Evolutionary conservation across 2,329 filamentous ascomycete species (phyloP).

Genomic region (Cylindrodendrum hubeiense): DNA sequence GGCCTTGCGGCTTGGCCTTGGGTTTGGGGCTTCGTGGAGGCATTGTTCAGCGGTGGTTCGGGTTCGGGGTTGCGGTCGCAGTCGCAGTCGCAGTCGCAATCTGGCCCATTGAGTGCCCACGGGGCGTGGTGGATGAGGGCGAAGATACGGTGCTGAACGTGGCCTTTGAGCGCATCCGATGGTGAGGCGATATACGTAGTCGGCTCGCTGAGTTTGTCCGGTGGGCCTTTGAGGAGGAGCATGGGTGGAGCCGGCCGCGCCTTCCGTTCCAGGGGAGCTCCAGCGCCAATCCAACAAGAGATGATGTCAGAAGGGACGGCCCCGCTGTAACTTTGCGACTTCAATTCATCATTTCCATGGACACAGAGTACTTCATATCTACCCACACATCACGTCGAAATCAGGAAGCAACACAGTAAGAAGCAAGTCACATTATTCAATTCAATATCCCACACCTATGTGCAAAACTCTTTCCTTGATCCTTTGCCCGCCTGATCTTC

Average conservation of each 20-base stretch:
- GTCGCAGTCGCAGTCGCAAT: conserved; percentile 28
- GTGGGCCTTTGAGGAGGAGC: conserved; percentile 35
- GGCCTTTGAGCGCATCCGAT: conserved; percentile 33
- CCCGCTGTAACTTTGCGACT: too few relatives aligned
- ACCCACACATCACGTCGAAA: neutral
- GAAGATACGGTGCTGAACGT: conserved; percentile 28
- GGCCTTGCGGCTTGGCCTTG: conserved; percentile 34
- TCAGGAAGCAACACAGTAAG: neutral
- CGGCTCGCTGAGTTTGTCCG: conserved; percentile 35
- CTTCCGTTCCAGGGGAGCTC: conserved; percentile 17
- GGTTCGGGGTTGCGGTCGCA: conserved; percentile 28
- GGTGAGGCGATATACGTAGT: conserved; percentile 21
- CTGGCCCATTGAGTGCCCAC: conserved; percentile 45
- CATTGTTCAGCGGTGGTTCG: conserved; percentile 39
- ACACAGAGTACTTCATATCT: neutral
- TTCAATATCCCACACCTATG: neutral
- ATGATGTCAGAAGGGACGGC: conserved; percentile 5
- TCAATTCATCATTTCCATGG: too few relatives aligned
- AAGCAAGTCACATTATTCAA: conserved; percentile 2
- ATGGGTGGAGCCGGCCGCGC: conserved; percentile 16
- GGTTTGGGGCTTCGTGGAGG: conserved; percentile 43
- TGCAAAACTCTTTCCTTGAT: neutral
- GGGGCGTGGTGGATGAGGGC: conserved; percentile 23
- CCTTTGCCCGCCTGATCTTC: conserved; percentile 22
- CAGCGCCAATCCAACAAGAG: conserved; percentile 1